Evolutionary conservation across 257 asterid genomes (phyloP), one percentile per base, ranked within the genome.

Genomic region (Rubia yunnanensis): DNA sequence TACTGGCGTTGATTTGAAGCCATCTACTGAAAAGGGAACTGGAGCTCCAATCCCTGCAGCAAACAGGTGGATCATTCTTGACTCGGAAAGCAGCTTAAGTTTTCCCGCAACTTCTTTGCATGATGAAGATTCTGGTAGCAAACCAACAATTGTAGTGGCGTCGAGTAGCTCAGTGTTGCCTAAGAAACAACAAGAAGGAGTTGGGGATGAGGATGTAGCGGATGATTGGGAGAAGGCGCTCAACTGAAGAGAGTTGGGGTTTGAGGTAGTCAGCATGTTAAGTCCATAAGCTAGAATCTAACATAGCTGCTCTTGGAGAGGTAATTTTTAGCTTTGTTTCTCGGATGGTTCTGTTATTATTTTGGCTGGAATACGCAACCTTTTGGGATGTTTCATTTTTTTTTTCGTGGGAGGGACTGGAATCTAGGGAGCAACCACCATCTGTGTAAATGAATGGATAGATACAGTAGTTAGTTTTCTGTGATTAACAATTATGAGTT

Each of bases 181-280:
- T 2, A 73, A 22, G 41, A 72, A 55, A 55, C 71, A 41, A 31
- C 84, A 55, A 10, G 26, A 50, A 22, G 27, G 27, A 60, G 81
- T 73, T 10, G 61, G 63, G 66, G 76, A 76, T 52, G 61, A 59
- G 0, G 78, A 85, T 66, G 95, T 84, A 24, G 92, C 83, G 68
- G 99, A 92, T 61, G 96, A 92, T 62, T 92, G 99, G 99, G 99
- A 92, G 79, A 76, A 89, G 63, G 97, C 95, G 9, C 89, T 44
- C 68, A 91, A 87, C 38, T 84, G 80, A 86, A 38, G 52, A 32
- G 41, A 64, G n/a, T n/a, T n/a, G n/a, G n/a, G n/a, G n/a, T n/a
- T n/a, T n/a, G n/a, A n/a, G n/a, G n/a, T n/a, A n/a, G n/a, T n/a
- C n/a, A n/a, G n/a, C n/a, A n/a, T n/a, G n/a, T n/a, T n/a, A n/a